Evolutionary conservation across 2,329 filamentous ascomycete genomes (phyloP).

Genomic region (Chaetothyriales sp.): DNA sequence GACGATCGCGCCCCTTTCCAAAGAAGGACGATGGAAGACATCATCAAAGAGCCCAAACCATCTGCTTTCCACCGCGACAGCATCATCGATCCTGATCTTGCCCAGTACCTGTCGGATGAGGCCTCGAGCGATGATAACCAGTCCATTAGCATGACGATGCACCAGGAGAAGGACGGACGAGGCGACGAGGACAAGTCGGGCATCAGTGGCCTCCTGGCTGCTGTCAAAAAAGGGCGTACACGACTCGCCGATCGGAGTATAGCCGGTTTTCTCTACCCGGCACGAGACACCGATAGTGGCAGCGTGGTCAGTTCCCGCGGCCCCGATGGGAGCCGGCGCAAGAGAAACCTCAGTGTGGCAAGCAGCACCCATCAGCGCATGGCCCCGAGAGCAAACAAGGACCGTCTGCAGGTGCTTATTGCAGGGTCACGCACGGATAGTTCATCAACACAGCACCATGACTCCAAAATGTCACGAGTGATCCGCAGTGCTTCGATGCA

Average conservation of each 20-base stretch:
- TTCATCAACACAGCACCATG: constrained; percentile 28
- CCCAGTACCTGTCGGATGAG: constrained; percentile 86
- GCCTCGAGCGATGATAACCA: constrained; percentile 88
- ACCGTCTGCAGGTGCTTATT: constrained; percentile 32
- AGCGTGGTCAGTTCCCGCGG: constrained; percentile 49
- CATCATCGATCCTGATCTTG: constrained; percentile 92
- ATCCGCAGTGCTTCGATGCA: constrained; percentile 74
- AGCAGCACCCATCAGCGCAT: constrained; percentile 56
- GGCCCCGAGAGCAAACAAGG: constrained; percentile 56
- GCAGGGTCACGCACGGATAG: constrained; percentile 25
- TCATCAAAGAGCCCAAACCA: constrained; percentile 49
- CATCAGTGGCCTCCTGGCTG: constrained; percentile 56
- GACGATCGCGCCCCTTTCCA: constrained; percentile 84
- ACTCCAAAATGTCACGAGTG: constrained; percentile 30
- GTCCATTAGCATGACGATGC: constrained; percentile 71
- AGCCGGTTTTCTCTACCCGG: constrained; percentile 52
- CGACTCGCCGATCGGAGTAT: constrained; percentile 58
- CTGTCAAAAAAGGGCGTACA: constrained; percentile 61
- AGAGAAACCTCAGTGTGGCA: constrained; percentile 67
- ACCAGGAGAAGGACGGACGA: constrained; percentile 46
- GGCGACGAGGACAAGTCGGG: constrained; percentile 60
- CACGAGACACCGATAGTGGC: constrained; percentile 45
- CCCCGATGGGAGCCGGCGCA: constrained; percentile 46
- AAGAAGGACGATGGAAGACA: constrained; percentile 54
- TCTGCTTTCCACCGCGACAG: constrained; percentile 97